These are phyloP conservation scores for Dioscorea zingiberensis DNA, from an alignment of 106 monocot species.

Conservation along the genomic window DNA sequence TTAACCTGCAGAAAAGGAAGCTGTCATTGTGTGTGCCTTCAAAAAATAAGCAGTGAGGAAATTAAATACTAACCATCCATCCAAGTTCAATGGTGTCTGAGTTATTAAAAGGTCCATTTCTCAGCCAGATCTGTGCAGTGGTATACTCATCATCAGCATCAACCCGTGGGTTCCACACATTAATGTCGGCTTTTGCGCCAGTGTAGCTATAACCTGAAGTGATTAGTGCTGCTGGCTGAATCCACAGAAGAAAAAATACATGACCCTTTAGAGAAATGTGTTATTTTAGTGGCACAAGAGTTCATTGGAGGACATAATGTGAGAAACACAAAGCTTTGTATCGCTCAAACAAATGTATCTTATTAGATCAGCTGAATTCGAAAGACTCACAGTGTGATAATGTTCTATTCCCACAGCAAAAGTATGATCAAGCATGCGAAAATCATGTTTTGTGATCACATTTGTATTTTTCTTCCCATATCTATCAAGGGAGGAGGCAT, in stretches of 20 bases:
- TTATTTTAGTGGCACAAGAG: background rate
- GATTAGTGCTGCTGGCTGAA: conserved; percentile 17
- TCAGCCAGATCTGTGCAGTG: conserved; percentile 18
- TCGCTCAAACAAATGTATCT: background rate
- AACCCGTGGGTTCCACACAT: conserved; percentile 23
- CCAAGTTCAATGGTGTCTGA: conserved; percentile 27
- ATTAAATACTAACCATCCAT: conserved; percentile 22
- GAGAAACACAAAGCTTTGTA: background rate
- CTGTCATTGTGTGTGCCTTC: background rate
- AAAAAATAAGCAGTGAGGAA: background rate
- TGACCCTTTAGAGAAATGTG: background rate
- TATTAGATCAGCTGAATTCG: background rate
- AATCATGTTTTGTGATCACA: background rate
- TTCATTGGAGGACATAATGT: background rate
- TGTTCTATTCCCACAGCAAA: background rate
- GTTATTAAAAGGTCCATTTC: conserved; percentile 13
- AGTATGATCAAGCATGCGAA: background rate
- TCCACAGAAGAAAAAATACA: background rate
- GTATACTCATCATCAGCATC: conserved; percentile 20
- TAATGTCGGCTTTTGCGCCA: conserved; percentile 21
- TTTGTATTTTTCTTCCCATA: background rate
- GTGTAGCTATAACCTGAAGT: conserved; percentile 23
- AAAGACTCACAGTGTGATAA: background rate
- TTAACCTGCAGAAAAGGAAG: conserved; percentile 13
- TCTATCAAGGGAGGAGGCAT: background rate